phyloP scores from a whole-genome alignment of 441 rosid genomes.

The Erodium moschatum region DNA sequence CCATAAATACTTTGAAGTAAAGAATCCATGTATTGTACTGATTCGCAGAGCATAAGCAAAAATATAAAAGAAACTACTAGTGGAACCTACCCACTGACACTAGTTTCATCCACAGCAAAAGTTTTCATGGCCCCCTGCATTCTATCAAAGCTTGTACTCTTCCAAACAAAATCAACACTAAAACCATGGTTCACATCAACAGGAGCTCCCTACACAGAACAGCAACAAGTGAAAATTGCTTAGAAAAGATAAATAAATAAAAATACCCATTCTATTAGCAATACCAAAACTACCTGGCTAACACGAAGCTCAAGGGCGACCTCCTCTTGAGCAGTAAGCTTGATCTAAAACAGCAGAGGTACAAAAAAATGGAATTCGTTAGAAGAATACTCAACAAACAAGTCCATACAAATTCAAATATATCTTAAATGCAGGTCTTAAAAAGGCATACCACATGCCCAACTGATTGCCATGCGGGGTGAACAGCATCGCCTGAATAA shows the following conservation, averaged over 20 bases:
- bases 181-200: constrained; percentile 85
- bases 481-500: constrained; percentile 93
- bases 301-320: constrained; percentile 98
- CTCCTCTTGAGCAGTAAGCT: constrained; percentile 95
- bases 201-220: constrained; percentile 70
- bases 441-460: constrained; percentile 83
- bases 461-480: constrained; percentile 98
- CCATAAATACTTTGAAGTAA: neutral
- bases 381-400: neutral
- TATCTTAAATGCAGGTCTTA: constrained; percentile 14
- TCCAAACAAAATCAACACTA: constrained; percentile 99
- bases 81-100: constrained; percentile 92
- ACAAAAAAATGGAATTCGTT: neutral
- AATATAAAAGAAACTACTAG: constrained; percentile 11
- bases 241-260: neutral
- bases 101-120: constrained; percentile 98
- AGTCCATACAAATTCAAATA: neutral
- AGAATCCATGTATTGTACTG: neutral
- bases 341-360: constrained; percentile 45
- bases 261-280: neutral
- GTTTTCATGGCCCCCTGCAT: constrained; percentile 99
- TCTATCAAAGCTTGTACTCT: constrained; percentile 97
- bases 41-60: constrained; percentile 1
- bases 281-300: constrained; percentile 60
- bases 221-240: constrained; percentile 15